A percentile compares a stretch with the other conserved stretches of the same genome.
phyloP scores from a whole-genome alignment of 352 stramenopile genomes.

The Sclerospora graminicola region DNA sequence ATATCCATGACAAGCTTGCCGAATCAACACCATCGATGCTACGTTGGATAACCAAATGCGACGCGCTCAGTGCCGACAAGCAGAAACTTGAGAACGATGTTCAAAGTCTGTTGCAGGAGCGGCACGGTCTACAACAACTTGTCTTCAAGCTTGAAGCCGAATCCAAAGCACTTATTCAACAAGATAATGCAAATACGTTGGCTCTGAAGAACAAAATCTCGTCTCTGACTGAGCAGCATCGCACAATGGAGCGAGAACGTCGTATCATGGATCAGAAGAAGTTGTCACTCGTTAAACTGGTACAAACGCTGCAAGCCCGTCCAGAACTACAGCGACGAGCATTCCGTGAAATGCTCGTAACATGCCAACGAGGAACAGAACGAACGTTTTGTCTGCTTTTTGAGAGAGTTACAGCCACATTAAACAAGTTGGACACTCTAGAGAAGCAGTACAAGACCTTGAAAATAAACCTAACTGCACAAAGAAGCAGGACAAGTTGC shows the following conservation, averaged over 20 bases:
- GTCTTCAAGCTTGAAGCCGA: slow-evolving; percentile 15
- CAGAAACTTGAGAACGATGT: slow-evolving; percentile 22
- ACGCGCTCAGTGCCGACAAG: slow-evolving; percentile 24
- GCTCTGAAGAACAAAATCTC: slow-evolving; percentile 7
- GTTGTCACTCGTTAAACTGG: slow-evolving; percentile 16
- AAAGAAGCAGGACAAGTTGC: not conserved
- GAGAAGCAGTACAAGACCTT: slow-evolving; percentile 10
- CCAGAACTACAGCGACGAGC: slow-evolving; percentile 27
- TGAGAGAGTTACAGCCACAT: slow-evolving; percentile 7
- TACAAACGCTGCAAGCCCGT: slow-evolving; percentile 35
- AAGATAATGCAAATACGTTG: slow-evolving; percentile 1
- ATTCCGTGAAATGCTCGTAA: slow-evolving; percentile 30
- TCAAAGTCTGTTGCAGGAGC: slow-evolving; percentile 20
- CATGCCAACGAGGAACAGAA: slow-evolving; percentile 24
- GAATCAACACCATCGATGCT: slow-evolving; percentile 29
- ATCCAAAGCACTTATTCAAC: slow-evolving; percentile 4
- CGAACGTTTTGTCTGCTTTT: slow-evolving; percentile 17
- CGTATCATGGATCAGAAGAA: slow-evolving; percentile 14
- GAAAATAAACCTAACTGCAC: slow-evolving; percentile 2
- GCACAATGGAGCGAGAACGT: slow-evolving; percentile 10
- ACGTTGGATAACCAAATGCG: slow-evolving; percentile 66
- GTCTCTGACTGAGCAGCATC: slow-evolving; percentile 14
- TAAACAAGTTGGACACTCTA: slow-evolving; percentile 11
- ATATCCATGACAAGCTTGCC: slow-evolving; percentile 20
- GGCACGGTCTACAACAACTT: slow-evolving; percentile 16